Evolutionary conservation across 176 grass and related monocot species (phyloP), one percentile per base, ranked within the genome.

Genomic region (Canna indica): DNA sequence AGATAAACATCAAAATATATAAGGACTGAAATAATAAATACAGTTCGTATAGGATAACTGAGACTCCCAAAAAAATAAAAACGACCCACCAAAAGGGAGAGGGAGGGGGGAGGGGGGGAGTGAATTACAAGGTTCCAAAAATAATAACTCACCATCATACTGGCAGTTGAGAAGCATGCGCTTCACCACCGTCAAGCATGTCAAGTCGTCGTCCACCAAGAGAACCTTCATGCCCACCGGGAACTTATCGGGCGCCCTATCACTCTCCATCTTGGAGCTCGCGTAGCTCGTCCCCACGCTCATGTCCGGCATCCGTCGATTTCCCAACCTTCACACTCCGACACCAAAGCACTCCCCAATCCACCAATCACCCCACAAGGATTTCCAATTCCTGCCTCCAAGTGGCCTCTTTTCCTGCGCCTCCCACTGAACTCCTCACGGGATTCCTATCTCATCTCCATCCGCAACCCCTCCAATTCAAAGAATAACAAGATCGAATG

Each of bases 141-240:
- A n/a, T n/a, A n/a, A n/a, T n/a, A 67, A 80, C 84, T 88, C 69
- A 96, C 93, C 93, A 28, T 91, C 77, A 69, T 96, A 96, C 61
- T 82, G 67, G 83, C 93, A 96, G 28, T 85, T 30, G 25, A 64
- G 36, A 79, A 99, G 94, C 94, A 90, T 93, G 77, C 61, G 79
- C 64, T 99, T 76, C 69, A 99, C 84, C 48, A 99, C 79, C 30
- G 67, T 12, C 71, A 99, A 84, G 60, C 89, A 93, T 22, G 77
- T 93, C 44, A 74, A 54, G 85, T 99, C 94, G 46, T 99, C 94
- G 59, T 99, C 94, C 25, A 99, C 94, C 29, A 99, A 87, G 29
- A 99, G 82, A 58, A 99, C 82, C 82, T 87, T 91, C 89, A 99
- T 77, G 59, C 94, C 94, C 69, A 78, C 84, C 35, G 94, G 94